Conservation (phyloP, 139 green algal species). For the Closterium sp. region DNA sequence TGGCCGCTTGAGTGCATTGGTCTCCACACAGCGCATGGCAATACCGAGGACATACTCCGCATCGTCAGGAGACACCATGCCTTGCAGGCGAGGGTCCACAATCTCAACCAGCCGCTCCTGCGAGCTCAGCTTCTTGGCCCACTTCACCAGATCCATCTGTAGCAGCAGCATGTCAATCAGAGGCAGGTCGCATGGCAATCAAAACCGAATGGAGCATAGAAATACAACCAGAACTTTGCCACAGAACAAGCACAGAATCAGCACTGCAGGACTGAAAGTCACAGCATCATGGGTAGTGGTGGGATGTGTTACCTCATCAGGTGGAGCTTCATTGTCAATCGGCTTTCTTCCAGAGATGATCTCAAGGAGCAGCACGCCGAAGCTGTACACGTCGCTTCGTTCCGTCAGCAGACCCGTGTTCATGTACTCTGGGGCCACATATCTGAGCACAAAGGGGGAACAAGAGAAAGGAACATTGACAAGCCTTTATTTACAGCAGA, state of each 20-base stretch:
- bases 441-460: conserved; percentile 2
- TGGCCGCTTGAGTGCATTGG: conserved; percentile 32
- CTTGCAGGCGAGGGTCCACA: conserved; percentile 18
- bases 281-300: not conserved
- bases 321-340: not conserved
- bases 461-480: not conserved
- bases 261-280: not conserved
- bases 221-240: no score
- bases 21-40: conserved; percentile 32
- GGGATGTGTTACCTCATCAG: not conserved
- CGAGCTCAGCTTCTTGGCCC: not conserved
- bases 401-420: conserved; percentile 34
- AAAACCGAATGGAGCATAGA: no score
- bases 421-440: conserved; percentile 36
- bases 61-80: not conserved
- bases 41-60: conserved; percentile 20
- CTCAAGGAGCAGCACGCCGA: conserved; percentile 32
- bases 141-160: conserved; percentile 34
- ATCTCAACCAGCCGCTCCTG: conserved; percentile 9
- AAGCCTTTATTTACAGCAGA: not conserved
- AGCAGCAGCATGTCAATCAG: not conserved
- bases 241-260: no score
- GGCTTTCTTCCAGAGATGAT: conserved; percentile 26
- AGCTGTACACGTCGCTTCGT: conserved; percentile 41
- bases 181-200: not conserved